phyloP scores from a whole-genome alignment of 768 basidiomycete genomes.

The Mrakia gelida region DNA sequence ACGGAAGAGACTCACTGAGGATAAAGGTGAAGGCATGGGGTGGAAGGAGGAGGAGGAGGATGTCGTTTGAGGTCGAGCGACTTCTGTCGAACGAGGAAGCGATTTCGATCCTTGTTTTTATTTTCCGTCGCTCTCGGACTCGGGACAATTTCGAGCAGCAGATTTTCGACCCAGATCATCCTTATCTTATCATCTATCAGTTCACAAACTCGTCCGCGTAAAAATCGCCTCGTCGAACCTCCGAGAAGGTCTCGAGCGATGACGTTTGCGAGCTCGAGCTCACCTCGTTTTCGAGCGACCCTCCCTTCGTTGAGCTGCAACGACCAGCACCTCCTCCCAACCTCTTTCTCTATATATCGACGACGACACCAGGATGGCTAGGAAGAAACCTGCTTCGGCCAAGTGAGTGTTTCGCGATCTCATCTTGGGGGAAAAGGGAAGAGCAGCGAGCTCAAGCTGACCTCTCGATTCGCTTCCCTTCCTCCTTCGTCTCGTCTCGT shows the following conservation, averaged over 20 bases:
- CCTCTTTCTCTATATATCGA: background rate
- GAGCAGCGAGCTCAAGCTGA: background rate
- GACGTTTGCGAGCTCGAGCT: background rate
- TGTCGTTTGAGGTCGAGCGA: too few relatives aligned
- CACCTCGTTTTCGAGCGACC: background rate
- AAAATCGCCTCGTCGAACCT: background rate
- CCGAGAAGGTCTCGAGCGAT: background rate
- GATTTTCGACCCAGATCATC: background rate
- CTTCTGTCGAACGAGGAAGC: too few relatives aligned
- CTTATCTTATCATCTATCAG: background rate
- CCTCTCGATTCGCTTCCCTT: background rate
- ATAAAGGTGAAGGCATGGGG: background rate
- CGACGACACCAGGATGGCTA: background rate
- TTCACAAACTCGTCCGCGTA: background rate
- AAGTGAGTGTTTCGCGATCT: background rate
- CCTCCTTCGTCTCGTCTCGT: background rate
- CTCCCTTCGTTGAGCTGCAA: background rate
- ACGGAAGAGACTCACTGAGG: background rate
- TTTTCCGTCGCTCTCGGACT: too few relatives aligned
- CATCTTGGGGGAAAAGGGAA: background rate
- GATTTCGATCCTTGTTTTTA: too few relatives aligned
- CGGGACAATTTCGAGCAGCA: too few relatives aligned
- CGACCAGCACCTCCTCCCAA: background rate
- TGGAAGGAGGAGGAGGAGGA: too few relatives aligned
- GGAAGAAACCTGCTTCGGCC: constrained; percentile 4